Evolutionary conservation across 2,329 filamentous ascomycete genomes (phyloP), one percentile per base, ranked within the genome.

Genomic region (Microdochium nivale): DNA sequence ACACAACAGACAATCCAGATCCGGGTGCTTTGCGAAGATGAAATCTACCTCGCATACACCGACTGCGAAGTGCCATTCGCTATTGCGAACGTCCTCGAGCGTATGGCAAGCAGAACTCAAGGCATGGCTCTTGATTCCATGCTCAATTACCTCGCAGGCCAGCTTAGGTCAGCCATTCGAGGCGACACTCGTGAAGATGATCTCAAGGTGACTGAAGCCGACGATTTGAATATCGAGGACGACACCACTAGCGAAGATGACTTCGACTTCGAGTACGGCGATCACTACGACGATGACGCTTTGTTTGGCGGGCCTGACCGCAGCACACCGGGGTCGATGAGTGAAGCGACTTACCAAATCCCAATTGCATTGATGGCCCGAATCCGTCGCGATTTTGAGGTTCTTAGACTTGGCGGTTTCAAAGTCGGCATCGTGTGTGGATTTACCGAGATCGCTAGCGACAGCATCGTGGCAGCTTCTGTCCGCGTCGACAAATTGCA

Each of bases 401-500:
- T 67, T 23, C 81, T 79, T 2, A 85, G 83, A 59, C 59, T 70
- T 1, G 80, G 83, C 1, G 90, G 90, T 0, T 88, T 90, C 66
- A 85, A 79, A 55, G 73, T 92, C 25, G 87, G 85, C 2, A 71
- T 84, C 30, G 64, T 87, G 11, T 76, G 75, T 13, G 71, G 76
- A 19, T 68, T 82, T 19, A 63, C 62, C 25, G 57, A 63, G 3
- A 50, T 58, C 1, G 65, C 75, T 24, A 62, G 70, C 1, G 68
- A 70, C 11, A 75, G 70, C 53, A 71, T 78, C 2, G 65, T 94
- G 19, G 83, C 81, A 3, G 67, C 94, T 2, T 89, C 90, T 0
- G 78, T 87, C 27, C 82, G 81, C 3, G 79, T 88, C 27, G 72
- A 77, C 3, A 87, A 86, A 58, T 77, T 96, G 1, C 83, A 79